These are phyloP conservation scores for Triticum dicoccoides DNA, from an alignment of 176 grass and related monocot genomes.

Conservation along the genomic window DNA sequence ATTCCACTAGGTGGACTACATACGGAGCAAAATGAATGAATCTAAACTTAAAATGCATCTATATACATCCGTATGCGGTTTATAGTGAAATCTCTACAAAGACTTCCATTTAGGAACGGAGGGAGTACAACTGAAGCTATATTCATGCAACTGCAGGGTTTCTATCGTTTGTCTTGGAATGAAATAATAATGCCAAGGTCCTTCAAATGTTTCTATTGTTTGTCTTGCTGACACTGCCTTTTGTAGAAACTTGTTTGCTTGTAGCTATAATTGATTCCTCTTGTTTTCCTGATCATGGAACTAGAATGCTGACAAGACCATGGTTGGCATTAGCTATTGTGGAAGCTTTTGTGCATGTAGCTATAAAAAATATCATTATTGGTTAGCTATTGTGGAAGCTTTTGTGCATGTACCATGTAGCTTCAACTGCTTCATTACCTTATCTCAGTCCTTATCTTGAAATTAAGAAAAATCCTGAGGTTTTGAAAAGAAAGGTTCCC, in stretches of 20 bases:
- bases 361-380: slow-evolving; percentile 11
- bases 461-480: background rate
- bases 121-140: background rate
- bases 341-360: background rate
- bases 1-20: too few species aligned
- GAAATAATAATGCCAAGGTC: slow-evolving; percentile 13
- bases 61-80: too few species aligned
- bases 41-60: too few species aligned
- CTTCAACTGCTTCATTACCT: background rate
- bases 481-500: background rate
- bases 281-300: slow-evolving; percentile 1
- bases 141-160: background rate
- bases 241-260: slow-evolving; percentile 9
- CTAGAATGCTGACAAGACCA: background rate
- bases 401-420: background rate
- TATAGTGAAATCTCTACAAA: too few species aligned
- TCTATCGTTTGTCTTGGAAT: background rate
- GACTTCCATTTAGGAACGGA: too few species aligned
- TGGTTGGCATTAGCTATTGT: slow-evolving; percentile 19
- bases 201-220: background rate
- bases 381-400: slow-evolving; percentile 6
- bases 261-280: slow-evolving; percentile 1
- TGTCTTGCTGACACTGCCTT: background rate
- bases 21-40: too few species aligned
- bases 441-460: background rate